These are phyloP conservation scores for Gloeopeniophorella convolvens DNA, from an alignment of 768 basidiomycete genomes.

Conservation along the genomic window DNA sequence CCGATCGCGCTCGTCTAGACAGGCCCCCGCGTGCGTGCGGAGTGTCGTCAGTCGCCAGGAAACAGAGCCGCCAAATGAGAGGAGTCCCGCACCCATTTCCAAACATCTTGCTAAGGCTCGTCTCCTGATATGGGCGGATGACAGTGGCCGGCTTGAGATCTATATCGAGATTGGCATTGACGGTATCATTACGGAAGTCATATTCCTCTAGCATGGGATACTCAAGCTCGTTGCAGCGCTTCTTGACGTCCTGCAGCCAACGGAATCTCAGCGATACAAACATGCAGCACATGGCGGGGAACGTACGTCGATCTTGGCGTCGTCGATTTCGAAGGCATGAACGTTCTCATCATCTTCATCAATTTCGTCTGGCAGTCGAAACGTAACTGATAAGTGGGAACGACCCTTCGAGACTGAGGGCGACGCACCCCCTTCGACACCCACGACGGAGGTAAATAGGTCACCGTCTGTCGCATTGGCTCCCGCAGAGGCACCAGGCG, in stretches of 20 bases:
- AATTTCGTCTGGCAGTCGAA: slow-evolving; percentile 67
- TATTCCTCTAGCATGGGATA: slow-evolving; percentile 99
- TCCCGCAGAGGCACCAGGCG: slow-evolving; percentile 24
- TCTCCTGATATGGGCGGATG: slow-evolving; percentile 98
- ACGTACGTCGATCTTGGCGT: slow-evolving; percentile 85
- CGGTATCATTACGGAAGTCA: slow-evolving; percentile 94
- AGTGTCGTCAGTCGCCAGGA: slow-evolving; percentile 13
- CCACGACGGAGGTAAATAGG: slow-evolving; percentile 93
- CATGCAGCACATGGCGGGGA: not conserved
- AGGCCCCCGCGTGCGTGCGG: slow-evolving; percentile 13
- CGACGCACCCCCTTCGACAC: slow-evolving; percentile 74
- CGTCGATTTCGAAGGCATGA: slow-evolving; percentile 94
- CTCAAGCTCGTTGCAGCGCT: slow-evolving; percentile 92
- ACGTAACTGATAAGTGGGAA: slow-evolving; percentile 7
- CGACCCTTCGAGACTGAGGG: not conserved
- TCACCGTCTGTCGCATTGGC: slow-evolving; percentile 52
- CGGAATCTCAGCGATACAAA: not conserved
- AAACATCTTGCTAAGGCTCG: slow-evolving; percentile 98
- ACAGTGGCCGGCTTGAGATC: slow-evolving; percentile 97
- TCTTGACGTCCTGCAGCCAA: slow-evolving; percentile 76
- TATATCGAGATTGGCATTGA: slow-evolving; percentile 96
- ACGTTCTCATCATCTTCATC: slow-evolving; percentile 98
- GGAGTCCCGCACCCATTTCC: slow-evolving; percentile 75
- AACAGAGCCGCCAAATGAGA: not conserved
- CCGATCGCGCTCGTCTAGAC: slow-evolving; percentile 88